A percentile compares a stretch with the other conserved stretches of the same genome.
phyloP scores from a whole-genome alignment of 164 flowering plant species.

The Echeveria elegans region DNA sequence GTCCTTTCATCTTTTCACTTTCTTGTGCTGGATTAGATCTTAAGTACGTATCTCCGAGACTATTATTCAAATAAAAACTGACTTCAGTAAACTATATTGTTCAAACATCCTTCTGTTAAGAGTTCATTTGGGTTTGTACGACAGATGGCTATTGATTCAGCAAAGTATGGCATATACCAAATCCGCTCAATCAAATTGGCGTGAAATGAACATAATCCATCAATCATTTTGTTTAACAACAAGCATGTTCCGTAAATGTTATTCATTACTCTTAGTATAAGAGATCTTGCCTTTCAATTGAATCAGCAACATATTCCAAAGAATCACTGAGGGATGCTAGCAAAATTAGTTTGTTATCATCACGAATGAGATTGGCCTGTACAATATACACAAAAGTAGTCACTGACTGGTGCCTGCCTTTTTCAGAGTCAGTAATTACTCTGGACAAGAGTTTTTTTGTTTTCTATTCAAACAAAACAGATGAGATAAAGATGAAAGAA shows the following conservation, averaged over 20 bases:
- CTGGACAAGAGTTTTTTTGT: neutral
- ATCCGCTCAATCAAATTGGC: neutral
- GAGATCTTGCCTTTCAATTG: conserved; percentile 74
- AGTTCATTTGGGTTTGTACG: neutral
- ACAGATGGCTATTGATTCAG: neutral
- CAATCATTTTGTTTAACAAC: neutral
- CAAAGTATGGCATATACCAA: neutral
- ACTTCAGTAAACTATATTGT: neutral
- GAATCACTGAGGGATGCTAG: conserved; percentile 98
- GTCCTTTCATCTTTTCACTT: conserved; percentile 24
- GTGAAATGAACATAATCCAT: neutral
- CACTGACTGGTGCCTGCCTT: neutral
- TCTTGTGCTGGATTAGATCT: conserved; percentile 42
- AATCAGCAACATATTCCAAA: conserved; percentile 93
- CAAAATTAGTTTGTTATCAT: conserved; percentile 85
- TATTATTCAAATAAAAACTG: conserved; percentile 19
- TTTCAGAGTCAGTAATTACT: neutral
- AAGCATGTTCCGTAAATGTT: neutral
- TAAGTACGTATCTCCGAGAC: conserved; percentile 61
- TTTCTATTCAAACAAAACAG: neutral
- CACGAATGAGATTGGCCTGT: conserved; percentile 95
- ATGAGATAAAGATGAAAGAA: neutral
- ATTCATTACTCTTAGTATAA: conserved; percentile 1
- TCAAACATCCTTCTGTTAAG: neutral
- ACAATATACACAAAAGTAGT: conserved; percentile 11